These are phyloP conservation scores for Pythium angustatum DNA, from an alignment of 352 stramenopile genomes.

Conservation along the genomic window DNA sequence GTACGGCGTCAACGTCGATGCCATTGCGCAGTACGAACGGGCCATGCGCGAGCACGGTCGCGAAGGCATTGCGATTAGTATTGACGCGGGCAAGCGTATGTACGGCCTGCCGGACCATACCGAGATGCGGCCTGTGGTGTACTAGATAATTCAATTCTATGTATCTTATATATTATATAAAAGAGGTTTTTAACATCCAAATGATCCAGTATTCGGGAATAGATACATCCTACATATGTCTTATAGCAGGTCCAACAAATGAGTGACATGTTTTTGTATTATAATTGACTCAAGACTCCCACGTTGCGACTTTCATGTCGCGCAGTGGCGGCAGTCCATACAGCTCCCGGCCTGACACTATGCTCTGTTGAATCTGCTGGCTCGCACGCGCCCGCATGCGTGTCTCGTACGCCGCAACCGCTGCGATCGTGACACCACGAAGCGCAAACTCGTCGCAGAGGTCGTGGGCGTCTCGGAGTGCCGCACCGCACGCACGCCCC, in stretches of 20 bases:
- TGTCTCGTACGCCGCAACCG: conserved; percentile 54
- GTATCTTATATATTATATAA: not conserved
- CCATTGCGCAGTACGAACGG: conserved; percentile 57
- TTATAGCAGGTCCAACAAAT: not conserved
- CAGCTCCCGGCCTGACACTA: conserved; percentile 48
- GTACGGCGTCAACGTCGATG: conserved; percentile 48
- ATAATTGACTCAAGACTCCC: not conserved
- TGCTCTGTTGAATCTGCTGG: conserved; percentile 43
- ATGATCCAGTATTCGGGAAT: not conserved
- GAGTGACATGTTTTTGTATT: too few relatives aligned
- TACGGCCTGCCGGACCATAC: conserved; percentile 43
- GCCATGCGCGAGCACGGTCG: conserved; percentile 56
- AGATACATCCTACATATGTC: too few relatives aligned
- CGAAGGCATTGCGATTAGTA: conserved; percentile 48
- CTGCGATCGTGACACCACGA: conserved; percentile 45
- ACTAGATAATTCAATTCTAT: not conserved
- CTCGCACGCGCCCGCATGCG: conserved; percentile 50
- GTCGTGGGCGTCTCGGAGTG: conserved; percentile 50
- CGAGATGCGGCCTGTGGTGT: conserved; percentile 41
- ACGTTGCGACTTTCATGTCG: conserved; percentile 36
- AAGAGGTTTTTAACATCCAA: not conserved
- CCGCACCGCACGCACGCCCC: conserved; percentile 57
- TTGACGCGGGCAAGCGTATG: conserved; percentile 47
- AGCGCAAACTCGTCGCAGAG: conserved; percentile 48
- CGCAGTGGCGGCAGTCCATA: conserved; percentile 45